Evolutionary conservation across 768 basidiomycete species (phyloP).

Genomic region (Suillus brevipes): DNA sequence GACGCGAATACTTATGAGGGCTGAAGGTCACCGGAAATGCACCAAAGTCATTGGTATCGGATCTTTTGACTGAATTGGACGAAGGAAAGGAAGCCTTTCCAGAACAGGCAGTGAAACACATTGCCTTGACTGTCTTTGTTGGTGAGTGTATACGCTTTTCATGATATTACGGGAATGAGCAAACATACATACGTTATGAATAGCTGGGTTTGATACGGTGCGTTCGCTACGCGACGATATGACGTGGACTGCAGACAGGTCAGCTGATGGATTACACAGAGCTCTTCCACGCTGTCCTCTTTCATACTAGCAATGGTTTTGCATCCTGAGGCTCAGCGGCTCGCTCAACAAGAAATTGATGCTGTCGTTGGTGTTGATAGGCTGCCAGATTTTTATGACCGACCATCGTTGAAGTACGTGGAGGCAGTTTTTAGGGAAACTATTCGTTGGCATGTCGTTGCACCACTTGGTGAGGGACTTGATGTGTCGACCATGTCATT

Average conservation of each 20-base stretch:
- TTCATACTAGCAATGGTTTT: constrained; percentile 33
- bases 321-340: constrained; percentile 30
- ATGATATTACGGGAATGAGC: neutral
- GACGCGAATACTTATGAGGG: neutral
- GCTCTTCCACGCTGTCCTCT: constrained; percentile 21
- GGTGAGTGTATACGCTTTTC: constrained; percentile 18
- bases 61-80: constrained; percentile 22
- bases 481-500: neutral
- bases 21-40: constrained; percentile 25
- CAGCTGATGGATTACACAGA: constrained; percentile 16
- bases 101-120: constrained; percentile 27
- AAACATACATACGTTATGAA: neutral
- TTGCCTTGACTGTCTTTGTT: constrained; percentile 32
- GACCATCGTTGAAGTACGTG: constrained; percentile 27
- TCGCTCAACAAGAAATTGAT: constrained; percentile 33
- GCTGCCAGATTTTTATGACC: constrained; percentile 28
- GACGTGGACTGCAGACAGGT: neutral
- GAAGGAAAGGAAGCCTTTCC: constrained; percentile 14
- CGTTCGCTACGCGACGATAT: constrained; percentile 3
- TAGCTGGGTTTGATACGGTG: constrained; percentile 31
- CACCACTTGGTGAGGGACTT: constrained; percentile 26
- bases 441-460: constrained; percentile 34
- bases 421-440: constrained; percentile 33
- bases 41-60: constrained; percentile 31
- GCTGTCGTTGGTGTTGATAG: constrained; percentile 13